Evolutionary conservation across 140 eudicot genomes (phyloP).

Genomic region (Cichorium intybus): DNA sequence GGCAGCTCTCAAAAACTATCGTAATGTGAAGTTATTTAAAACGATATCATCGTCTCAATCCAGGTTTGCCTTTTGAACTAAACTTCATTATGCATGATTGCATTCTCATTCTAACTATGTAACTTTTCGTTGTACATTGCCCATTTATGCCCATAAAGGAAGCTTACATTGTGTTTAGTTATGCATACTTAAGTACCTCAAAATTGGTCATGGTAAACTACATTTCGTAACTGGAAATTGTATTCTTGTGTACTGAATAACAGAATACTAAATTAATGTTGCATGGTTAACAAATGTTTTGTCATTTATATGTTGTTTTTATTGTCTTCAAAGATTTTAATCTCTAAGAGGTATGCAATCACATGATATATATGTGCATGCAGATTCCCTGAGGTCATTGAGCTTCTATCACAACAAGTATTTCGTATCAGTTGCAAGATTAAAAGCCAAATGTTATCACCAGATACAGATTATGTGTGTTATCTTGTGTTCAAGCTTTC

Average conservation of each 20-base stretch:
- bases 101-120: no score
- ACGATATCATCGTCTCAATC: not conserved
- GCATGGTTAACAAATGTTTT: no score
- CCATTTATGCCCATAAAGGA: no score
- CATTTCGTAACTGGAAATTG: no score
- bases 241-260: not conserved
- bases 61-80: not conserved
- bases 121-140: no score
- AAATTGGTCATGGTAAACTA: not conserved
- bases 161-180: no score
- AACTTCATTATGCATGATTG: not conserved
- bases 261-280: no score
- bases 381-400: constrained; percentile 7
- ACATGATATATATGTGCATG: not conserved
- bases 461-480: not conserved
- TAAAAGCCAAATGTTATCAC: not conserved
- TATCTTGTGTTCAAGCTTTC: constrained; percentile 13
- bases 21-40: not conserved
- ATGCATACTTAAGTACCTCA: no score
- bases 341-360: not conserved
- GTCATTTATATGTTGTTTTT: no score
- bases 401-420: constrained; percentile 9
- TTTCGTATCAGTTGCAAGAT: constrained; percentile 2
- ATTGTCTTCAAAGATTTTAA: no score
- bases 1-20: not conserved